Percentiles rank a stretch among this genome's conserved stretches.
These are phyloP conservation scores for Coemansia sp. DNA, from an alignment of 192 early-diverging fungal genomes.

Conservation along the genomic window DNA sequence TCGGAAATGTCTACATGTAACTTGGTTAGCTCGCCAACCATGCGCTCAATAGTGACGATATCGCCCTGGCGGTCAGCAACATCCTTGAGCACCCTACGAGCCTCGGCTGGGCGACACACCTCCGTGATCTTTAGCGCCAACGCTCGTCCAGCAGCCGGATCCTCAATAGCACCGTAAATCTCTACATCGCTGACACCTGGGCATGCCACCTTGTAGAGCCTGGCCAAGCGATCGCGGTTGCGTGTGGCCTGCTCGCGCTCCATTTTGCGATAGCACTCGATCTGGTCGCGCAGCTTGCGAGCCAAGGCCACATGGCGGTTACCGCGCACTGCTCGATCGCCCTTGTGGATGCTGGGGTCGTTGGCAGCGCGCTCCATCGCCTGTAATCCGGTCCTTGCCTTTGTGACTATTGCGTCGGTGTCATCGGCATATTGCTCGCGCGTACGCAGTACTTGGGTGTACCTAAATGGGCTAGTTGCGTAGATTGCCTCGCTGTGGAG, in stretches of 20 bases:
- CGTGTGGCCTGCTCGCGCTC: constrained; percentile 21
- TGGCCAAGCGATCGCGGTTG: constrained; percentile 29
- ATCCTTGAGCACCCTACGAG: constrained; percentile 29
- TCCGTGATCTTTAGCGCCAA: constrained; percentile 11
- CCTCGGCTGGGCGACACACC: constrained; percentile 9
- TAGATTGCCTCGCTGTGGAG: constrained; percentile 32
- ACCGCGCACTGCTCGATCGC: constrained; percentile 7
- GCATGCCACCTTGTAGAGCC: constrained; percentile 21
- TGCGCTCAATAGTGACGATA: constrained; percentile 28
- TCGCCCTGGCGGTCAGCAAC: constrained; percentile 33
- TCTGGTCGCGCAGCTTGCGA: constrained; percentile 9
- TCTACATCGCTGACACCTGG: constrained; percentile 26
- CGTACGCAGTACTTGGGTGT: constrained; percentile 15
- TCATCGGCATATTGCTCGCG: constrained; percentile 19
- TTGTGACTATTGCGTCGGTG: constrained; percentile 10
- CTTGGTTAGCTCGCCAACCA: constrained; percentile 20
- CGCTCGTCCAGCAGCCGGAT: constrained; percentile 2
- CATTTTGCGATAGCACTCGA: constrained; percentile 28
- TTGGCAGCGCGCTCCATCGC: constrained; percentile 11
- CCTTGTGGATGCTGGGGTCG: constrained; percentile 10
- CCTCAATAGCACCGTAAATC: constrained; percentile 21
- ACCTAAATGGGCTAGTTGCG: constrained; percentile 16
- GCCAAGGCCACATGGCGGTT: constrained; percentile 5
- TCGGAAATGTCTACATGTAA: constrained; percentile 19
- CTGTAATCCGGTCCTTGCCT: constrained; percentile 8